These are phyloP conservation scores for Rubus parviflorus DNA, from an alignment of 306 rosid genomes.

Conservation along the genomic window DNA sequence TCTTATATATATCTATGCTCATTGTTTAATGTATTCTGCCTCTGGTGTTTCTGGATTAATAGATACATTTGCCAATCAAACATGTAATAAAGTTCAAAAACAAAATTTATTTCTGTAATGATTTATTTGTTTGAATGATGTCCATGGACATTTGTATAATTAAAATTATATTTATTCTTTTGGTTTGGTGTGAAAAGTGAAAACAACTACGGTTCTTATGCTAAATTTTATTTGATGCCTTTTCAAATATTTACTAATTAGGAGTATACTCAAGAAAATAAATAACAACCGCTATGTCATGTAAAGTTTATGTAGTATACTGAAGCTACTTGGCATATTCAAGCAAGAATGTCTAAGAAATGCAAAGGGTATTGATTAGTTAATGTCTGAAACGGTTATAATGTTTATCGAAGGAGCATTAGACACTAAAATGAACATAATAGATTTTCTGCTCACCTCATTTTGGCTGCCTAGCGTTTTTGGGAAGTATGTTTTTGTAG, in stretches of 20 bases:
- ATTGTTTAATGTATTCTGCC: not conserved
- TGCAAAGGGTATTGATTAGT: not conserved
- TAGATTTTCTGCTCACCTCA: not conserved
- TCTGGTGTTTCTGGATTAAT: not conserved
- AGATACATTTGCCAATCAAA: not conserved
- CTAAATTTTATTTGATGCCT: slow-evolving; percentile 23
- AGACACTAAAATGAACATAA: not conserved
- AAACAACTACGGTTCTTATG: not conserved
- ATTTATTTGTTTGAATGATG: not conserved
- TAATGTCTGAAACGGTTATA: not conserved
- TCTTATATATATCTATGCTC: not conserved
- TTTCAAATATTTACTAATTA: not conserved
- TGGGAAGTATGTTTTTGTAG: not conserved
- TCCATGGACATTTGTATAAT: not conserved
- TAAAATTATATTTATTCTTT: not conserved
- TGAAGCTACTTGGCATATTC: slow-evolving; percentile 3
- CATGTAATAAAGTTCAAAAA: not conserved
- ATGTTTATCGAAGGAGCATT: not conserved
- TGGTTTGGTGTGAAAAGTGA: not conserved
- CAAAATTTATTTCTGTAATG: not conserved
- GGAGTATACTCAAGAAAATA: not conserved
- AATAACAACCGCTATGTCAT: not conserved
- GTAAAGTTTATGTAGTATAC: not conserved
- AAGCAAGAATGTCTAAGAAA: not conserved
- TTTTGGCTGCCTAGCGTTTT: not conserved